A percentile compares a stretch with the other conserved stretches of the same genome.
These are phyloP conservation scores for Halophytophthora batemanensis DNA, from an alignment of 352 stramenopile species.

Conservation along the genomic window DNA sequence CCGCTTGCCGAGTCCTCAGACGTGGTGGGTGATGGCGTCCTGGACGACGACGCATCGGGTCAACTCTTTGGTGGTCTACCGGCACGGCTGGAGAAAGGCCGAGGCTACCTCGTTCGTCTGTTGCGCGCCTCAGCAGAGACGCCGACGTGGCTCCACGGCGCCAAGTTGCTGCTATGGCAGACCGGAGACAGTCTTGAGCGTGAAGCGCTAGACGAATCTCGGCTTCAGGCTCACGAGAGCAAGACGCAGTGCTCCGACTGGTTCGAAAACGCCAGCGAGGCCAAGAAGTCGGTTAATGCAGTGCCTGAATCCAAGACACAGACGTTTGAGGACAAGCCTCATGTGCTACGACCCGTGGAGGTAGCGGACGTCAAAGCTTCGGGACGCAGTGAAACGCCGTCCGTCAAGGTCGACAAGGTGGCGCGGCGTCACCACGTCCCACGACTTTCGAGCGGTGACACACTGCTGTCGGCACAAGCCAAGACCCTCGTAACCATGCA, in stretches of 20 bases:
- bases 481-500: constrained; percentile 11
- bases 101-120: constrained; percentile 50
- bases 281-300: constrained; percentile 5
- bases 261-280: constrained; percentile 28
- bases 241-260: constrained; percentile 36
- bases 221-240: constrained; percentile 23
- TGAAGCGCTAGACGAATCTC: constrained; percentile 35
- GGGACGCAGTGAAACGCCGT: background rate
- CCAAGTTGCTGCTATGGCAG: constrained; percentile 63
- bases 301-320: background rate
- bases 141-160: constrained; percentile 37
- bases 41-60: constrained; percentile 25
- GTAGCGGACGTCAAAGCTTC: constrained; percentile 13
- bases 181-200: constrained; percentile 48
- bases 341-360: constrained; percentile 14
- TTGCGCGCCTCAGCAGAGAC: constrained; percentile 20
- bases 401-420: constrained; percentile 28
- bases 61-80: constrained; percentile 50
- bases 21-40: constrained; percentile 18
- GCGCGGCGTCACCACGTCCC: constrained; percentile 25
- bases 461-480: constrained; percentile 9
- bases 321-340: constrained; percentile 11
- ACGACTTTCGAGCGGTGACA: constrained; percentile 12
- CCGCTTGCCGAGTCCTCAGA: constrained; percentile 24
- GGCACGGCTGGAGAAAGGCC: constrained; percentile 37